Evolutionary conservation across 1,139 yeast genomes (phyloP).

Genomic region (Kurtzmaniella quercitrusa): DNA sequence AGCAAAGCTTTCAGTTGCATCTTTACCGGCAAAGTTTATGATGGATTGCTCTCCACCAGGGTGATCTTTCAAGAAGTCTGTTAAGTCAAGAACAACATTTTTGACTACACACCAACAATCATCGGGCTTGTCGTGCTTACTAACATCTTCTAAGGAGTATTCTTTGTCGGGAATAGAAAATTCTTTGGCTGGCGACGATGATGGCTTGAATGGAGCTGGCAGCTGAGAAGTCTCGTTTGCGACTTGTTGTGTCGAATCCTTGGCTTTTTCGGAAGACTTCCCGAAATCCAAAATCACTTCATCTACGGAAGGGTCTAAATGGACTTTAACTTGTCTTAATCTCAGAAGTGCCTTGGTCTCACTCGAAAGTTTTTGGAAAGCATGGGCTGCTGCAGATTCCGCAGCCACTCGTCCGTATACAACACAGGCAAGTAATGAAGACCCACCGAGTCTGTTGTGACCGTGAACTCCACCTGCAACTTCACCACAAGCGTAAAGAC

Average conservation of each 20-base stretch:
- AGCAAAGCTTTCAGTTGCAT: constrained; percentile 81
- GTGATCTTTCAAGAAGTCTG: constrained; percentile 72
- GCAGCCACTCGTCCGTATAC: constrained; percentile 71
- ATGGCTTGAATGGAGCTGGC: constrained; percentile 5
- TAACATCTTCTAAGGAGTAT: constrained; percentile 51
- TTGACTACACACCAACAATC: constrained; percentile 90
- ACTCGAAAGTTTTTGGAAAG: constrained; percentile 27
- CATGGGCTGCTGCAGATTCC: constrained; percentile 35
- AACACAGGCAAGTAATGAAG: constrained; percentile 75
- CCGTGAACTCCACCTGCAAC: constrained; percentile 85
- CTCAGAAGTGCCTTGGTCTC: constrained; percentile 26
- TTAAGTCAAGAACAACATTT: constrained; percentile 79
- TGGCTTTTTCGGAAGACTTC: constrained; percentile 1
- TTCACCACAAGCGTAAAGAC: constrained; percentile 76
- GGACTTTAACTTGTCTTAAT: constrained; percentile 41
- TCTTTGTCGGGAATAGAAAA: constrained; percentile 40
- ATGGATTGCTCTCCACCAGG: constrained; percentile 87
- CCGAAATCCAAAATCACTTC: constrained; percentile 17
- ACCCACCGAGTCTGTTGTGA: constrained; percentile 71
- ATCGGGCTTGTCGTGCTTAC: constrained; percentile 54
- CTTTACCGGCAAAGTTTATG: constrained; percentile 79
- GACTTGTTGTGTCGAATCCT: no score
- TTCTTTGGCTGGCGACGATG: constrained; percentile 6
- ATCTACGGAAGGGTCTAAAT: constrained; percentile 36
- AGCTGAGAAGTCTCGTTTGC: not conserved